Conservation (phyloP, 805 yeast species). For the Hanseniaspora vineae region DNA sequence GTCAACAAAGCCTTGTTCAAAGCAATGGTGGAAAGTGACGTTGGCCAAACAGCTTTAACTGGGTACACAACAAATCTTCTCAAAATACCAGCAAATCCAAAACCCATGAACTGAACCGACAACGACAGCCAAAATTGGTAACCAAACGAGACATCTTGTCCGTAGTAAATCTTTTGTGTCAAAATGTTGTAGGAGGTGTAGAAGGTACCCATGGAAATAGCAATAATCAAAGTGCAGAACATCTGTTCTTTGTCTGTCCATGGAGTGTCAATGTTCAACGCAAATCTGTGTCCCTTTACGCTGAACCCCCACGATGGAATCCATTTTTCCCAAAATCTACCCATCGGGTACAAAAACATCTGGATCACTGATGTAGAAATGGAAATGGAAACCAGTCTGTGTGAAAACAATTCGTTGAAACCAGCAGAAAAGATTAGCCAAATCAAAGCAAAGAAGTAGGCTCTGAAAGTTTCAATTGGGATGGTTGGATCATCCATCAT, state of each 20-base stretch:
- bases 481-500: conserved; percentile 31
- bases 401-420: conserved; percentile 43
- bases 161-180: conserved; percentile 21
- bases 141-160: conserved; percentile 27
- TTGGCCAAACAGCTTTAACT: conserved; percentile 52
- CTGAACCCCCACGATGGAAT: conserved; percentile 36
- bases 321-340: conserved; percentile 27
- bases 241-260: conserved; percentile 56
- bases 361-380: conserved; percentile 33
- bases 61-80: conserved; percentile 49
- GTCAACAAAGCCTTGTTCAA: conserved; percentile 39
- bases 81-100: conserved; percentile 51
- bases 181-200: conserved; percentile 28
- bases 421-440: conserved; percentile 43
- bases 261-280: conserved; percentile 44
- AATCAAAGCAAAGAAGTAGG: conserved; percentile 25
- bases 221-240: conserved; percentile 37
- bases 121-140: conserved; percentile 38
- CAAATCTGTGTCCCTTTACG: conserved; percentile 26
- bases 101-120: conserved; percentile 53
- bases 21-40: conserved; percentile 44
- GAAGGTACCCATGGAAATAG: conserved; percentile 25
- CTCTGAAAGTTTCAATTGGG: conserved; percentile 37
- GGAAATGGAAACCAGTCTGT: conserved; percentile 39
- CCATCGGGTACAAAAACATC: conserved; percentile 34